Percentiles rank a stretch among this genome's conserved stretches.
These are phyloP conservation scores for Cytospora leucostoma DNA, from an alignment of 2,329 filamentous ascomycete genomes.

Conservation along the genomic window DNA sequence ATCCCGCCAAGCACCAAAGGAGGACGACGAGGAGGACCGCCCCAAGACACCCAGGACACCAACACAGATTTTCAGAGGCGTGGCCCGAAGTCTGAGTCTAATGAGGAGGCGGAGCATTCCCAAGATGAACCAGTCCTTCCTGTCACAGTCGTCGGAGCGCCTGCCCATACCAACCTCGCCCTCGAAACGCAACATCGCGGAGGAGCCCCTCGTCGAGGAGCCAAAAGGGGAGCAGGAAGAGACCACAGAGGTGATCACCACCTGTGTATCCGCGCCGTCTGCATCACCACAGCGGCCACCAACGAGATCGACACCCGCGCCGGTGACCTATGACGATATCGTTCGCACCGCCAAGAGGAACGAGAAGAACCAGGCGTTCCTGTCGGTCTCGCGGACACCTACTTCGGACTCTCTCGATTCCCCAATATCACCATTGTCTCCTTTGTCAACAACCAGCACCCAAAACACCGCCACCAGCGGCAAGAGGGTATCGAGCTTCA, in stretches of 20 bases:
- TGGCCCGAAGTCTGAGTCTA: constrained; percentile 54
- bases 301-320: constrained; percentile 32
- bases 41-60: constrained; percentile 47
- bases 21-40: constrained; percentile 35
- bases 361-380: constrained; percentile 26
- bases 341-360: constrained; percentile 47
- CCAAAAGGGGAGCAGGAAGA: constrained; percentile 8
- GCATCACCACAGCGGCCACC: constrained; percentile 34
- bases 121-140: constrained; percentile 41
- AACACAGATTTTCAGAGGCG: constrained; percentile 50
- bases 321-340: constrained; percentile 53
- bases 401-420: constrained; percentile 19
- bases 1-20: constrained; percentile 31
- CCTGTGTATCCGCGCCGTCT: constrained; percentile 37
- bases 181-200: constrained; percentile 30
- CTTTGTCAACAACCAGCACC: constrained; percentile 20
- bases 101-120: constrained; percentile 58
- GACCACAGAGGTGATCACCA: constrained; percentile 1
- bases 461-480: constrained; percentile 13
- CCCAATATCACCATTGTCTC: constrained; percentile 22
- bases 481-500: constrained; percentile 26
- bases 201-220: constrained; percentile 30
- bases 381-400: constrained; percentile 12
- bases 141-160: constrained; percentile 40
- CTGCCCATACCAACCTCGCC: constrained; percentile 37